Evolutionary conservation across 208 protist species (phyloP).

Genomic region (Trypanosoma avium): DNA sequence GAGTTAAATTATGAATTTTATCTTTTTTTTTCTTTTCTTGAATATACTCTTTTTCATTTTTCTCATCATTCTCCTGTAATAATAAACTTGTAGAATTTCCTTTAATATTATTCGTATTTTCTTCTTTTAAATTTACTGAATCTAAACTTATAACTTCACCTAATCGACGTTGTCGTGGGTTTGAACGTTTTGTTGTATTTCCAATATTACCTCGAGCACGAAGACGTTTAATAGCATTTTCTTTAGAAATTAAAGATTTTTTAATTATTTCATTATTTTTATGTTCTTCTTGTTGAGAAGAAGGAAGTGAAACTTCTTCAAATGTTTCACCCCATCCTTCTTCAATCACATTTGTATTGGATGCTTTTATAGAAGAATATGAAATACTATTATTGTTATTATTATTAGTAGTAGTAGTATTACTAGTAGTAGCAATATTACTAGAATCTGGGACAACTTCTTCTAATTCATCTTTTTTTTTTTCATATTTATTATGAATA

Average conservation of each 20-base stretch:
- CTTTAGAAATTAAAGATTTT: neutral
- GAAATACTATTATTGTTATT: too few species aligned
- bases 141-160: conserved; percentile 21
- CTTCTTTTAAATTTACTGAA: neutral
- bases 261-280: neutral
- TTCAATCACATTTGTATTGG: too few species aligned
- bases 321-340: conserved; percentile 1
- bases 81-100: too few species aligned
- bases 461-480: neutral
- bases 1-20: conserved; percentile 3
- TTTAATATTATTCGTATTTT: conserved; percentile 7
- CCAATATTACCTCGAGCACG: neutral
- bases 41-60: neutral
- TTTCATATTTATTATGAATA: too few species aligned
- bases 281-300: neutral
- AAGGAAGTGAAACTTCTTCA: neutral
- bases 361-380: too few species aligned
- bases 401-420: too few species aligned
- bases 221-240: neutral
- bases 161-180: conserved; percentile 12
- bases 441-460: too few species aligned
- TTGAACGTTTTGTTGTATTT: conserved; percentile 4
- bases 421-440: too few species aligned
- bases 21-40: neutral
- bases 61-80: neutral